Conservation (phyloP, 2,329 filamentous ascomycete genomes). For the Sphaerulina populicola region DNA sequence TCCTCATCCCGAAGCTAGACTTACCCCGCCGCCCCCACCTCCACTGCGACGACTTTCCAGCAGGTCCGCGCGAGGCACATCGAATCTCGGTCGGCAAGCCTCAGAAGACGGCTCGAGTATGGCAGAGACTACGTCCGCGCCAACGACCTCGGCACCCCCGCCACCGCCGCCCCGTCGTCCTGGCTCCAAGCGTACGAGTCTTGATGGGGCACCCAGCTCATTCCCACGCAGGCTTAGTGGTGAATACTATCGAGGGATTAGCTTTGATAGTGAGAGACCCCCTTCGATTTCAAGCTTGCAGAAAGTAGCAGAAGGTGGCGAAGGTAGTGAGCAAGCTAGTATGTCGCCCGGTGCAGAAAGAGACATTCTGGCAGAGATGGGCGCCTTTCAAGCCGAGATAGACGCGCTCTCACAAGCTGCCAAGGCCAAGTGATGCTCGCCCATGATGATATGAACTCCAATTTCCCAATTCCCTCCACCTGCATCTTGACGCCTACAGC, state of each 20-base stretch:
- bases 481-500: no score
- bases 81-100: conserved; percentile 17
- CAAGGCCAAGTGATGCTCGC: background rate
- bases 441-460: background rate
- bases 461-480: no score
- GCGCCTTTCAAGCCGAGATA: conserved; percentile 29
- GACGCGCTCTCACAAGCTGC: conserved; percentile 22
- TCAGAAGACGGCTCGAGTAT: conserved; percentile 14
- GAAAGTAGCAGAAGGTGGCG: conserved; percentile 16
- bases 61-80: conserved; percentile 15
- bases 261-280: conserved; percentile 24
- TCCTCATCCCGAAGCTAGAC: conserved; percentile 9
- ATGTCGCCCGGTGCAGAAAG: conserved; percentile 8
- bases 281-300: conserved; percentile 18
- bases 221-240: conserved; percentile 12
- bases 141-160: conserved; percentile 21
- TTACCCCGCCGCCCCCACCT: conserved; percentile 25
- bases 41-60: conserved; percentile 20
- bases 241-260: conserved; percentile 18
- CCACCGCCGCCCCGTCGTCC: conserved; percentile 26
- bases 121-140: conserved; percentile 5
- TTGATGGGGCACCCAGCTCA: conserved; percentile 19
- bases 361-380: conserved; percentile 29
- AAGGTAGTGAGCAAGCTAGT: conserved; percentile 10
- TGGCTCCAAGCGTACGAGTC: conserved; percentile 22